Conservation (phyloP, 441 rosid species). For the Aleurites moluccanus region DNA sequence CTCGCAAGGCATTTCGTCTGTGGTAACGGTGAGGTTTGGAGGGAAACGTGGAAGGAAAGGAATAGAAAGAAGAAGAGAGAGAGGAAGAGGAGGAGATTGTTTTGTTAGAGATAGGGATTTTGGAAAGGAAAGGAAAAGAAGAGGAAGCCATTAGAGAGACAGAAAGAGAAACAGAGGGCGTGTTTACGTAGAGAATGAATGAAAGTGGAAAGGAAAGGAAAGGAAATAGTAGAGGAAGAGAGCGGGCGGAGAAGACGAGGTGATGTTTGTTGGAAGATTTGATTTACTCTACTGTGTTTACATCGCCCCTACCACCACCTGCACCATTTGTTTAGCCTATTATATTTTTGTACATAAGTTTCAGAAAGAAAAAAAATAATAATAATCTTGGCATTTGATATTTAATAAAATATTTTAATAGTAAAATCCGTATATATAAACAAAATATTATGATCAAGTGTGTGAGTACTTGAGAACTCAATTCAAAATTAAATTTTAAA, state of each 20-base stretch:
- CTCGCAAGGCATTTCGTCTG: constrained; percentile 30
- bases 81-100: constrained; percentile 36
- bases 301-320: constrained; percentile 33
- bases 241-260: constrained; percentile 87
- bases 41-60: constrained; percentile 32
- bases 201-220: not conserved
- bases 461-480: too few species aligned
- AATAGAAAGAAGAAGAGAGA: constrained; percentile 42
- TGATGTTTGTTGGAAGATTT: constrained; percentile 43
- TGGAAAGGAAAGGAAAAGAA: constrained; percentile 40
- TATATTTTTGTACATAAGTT: too few species aligned
- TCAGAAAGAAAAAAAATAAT: too few species aligned
- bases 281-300: constrained; percentile 34
- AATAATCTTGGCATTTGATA: too few species aligned
- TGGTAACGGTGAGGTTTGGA: constrained; percentile 21
- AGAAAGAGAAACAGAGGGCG: constrained; percentile 4
- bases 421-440: too few species aligned
- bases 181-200: not conserved
- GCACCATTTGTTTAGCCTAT: not conserved
- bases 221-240: constrained; percentile 1
- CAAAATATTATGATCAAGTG: too few species aligned
- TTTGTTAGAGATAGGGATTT: constrained; percentile 35
- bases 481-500: too few species aligned
- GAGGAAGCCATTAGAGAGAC: constrained; percentile 24
- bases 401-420: too few species aligned